These are phyloP conservation scores for Naganishia vaughanmartiniae DNA, from an alignment of 768 basidiomycete species.

Conservation along the genomic window DNA sequence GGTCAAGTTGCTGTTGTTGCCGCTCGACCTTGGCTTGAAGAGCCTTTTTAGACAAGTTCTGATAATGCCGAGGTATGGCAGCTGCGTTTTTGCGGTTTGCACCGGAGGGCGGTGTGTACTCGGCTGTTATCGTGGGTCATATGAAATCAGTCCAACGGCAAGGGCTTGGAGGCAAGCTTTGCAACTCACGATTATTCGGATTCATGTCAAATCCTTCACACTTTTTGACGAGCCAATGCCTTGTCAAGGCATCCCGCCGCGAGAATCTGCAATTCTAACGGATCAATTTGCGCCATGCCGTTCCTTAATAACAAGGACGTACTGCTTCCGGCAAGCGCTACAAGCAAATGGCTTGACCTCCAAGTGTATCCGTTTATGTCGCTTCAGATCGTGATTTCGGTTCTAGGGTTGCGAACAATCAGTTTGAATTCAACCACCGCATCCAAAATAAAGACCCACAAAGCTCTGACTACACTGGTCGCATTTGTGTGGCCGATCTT, in stretches of 20 bases:
- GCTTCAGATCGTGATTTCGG: slow-evolving; percentile 53
- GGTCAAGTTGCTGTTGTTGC: slow-evolving; percentile 1
- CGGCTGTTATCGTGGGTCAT: neutral
- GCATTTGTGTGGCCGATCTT: slow-evolving; percentile 51
- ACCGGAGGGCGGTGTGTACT: neutral
- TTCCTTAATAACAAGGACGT: slow-evolving; percentile 19
- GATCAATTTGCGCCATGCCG: neutral
- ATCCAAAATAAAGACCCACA: slow-evolving; percentile 35
- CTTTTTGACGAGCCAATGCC: slow-evolving; percentile 53
- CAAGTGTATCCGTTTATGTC: slow-evolving; percentile 52
- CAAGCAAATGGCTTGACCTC: slow-evolving; percentile 52
- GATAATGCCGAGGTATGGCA: slow-evolving; percentile 14
- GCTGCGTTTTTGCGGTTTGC: slow-evolving; percentile 21
- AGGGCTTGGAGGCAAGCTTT: neutral
- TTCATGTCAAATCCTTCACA: slow-evolving; percentile 42
- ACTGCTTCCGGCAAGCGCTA: slow-evolving; percentile 51
- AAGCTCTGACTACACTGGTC: slow-evolving; percentile 53
- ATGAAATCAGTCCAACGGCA: neutral
- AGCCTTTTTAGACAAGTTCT: slow-evolving; percentile 8
- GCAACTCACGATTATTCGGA: slow-evolving; percentile 35
- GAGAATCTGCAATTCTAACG: slow-evolving; percentile 43
- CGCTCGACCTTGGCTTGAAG: neutral
- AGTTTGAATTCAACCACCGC: no score
- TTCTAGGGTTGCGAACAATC: slow-evolving; percentile 29
- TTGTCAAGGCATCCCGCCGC: slow-evolving; percentile 51